Base-by-base conservation (phyloP, 495 filamentous ascomycete genomes). In the Stereocaulon alpinum region DNA sequence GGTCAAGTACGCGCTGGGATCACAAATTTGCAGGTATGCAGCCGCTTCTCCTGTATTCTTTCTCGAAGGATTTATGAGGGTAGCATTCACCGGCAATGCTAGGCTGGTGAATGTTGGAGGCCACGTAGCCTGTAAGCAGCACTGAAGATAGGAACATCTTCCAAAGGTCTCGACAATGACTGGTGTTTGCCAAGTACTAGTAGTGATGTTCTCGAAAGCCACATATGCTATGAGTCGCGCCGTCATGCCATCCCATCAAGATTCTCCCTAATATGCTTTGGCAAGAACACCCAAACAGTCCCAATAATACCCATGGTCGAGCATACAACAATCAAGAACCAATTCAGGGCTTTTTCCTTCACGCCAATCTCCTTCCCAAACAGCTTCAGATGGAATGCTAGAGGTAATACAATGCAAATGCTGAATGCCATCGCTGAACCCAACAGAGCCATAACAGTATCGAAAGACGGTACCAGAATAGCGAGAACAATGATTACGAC, bases 371-470 rank as follows among this genome's bases (percentile, higher is more conserved):
- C 84, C 29, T 82, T 76, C n/a, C 83, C 83, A 69, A 96, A 98
- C 24, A 98, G 84, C 74, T 91, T 95, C 56, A 98, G 74, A 68
- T 98, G 88, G 66, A 98, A 98, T 22, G 88, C 79, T 29, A 95
- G 70, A 4, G 93, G 93, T 61, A 93, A 74, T 42, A 94, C 91
- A 60, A 98, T 86, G 72, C 93, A 96, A 55, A 97, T 93, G 14
- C 87, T 87, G 69, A 96, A 96, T 68, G 91, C 95, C 55, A 95
- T 77, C n/a, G 88, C 86, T 32, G 83, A 86, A 2, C 93, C 93
- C 74, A 96, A 81, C 59, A 98, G 85, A 34, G 88, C 86, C 91
- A 96, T 96, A 66, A 98, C 91, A 56, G 83, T 81, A 67, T 98
- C 93, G 66, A 97, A 98, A 0, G 80, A 79, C 15, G 93, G 93